Conservation (phyloP, 148 eudicot genomes). For the Camellia sinensis region DNA sequence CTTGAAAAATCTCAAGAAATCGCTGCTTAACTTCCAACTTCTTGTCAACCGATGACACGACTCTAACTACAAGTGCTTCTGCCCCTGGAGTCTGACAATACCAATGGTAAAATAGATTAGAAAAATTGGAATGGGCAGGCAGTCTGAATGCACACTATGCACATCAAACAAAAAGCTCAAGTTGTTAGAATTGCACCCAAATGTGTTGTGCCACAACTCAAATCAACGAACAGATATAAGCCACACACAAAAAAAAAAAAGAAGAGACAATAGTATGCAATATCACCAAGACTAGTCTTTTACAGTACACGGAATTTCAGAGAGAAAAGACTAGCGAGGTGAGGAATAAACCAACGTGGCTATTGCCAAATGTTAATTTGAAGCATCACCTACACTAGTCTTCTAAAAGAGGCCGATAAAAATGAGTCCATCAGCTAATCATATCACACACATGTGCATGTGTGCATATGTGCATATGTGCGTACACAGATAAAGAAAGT, state of each 20-base stretch:
- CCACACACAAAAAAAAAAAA: not conserved
- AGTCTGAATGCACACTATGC: conserved; percentile 1
- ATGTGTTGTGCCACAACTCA: not conserved
- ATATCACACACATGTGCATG: not conserved
- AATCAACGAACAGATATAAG: not conserved
- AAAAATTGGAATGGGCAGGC: not conserved
- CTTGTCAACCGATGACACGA: conserved; percentile 97
- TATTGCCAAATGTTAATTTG: not conserved
- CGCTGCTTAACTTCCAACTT: conserved; percentile 86
- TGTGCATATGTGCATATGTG: too few relatives aligned
- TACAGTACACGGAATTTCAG: not conserved
- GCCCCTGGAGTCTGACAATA: conserved; percentile 85
- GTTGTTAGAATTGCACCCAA: not conserved
- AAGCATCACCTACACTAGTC: not conserved
- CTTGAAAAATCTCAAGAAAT: conserved; percentile 91
- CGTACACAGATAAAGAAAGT: not conserved
- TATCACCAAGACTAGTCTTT: not conserved
- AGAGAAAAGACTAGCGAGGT: not conserved
- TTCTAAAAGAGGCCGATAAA: not conserved
- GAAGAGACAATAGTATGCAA: not conserved
- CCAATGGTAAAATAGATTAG: not conserved
- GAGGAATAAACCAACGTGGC: not conserved
- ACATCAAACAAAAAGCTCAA: not conserved
- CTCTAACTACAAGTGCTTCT: conserved; percentile 85
- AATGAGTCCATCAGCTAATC: not conserved